These are phyloP conservation scores for Lachancea nothofagi DNA, from an alignment of 805 yeast genomes.

Conservation along the genomic window DNA sequence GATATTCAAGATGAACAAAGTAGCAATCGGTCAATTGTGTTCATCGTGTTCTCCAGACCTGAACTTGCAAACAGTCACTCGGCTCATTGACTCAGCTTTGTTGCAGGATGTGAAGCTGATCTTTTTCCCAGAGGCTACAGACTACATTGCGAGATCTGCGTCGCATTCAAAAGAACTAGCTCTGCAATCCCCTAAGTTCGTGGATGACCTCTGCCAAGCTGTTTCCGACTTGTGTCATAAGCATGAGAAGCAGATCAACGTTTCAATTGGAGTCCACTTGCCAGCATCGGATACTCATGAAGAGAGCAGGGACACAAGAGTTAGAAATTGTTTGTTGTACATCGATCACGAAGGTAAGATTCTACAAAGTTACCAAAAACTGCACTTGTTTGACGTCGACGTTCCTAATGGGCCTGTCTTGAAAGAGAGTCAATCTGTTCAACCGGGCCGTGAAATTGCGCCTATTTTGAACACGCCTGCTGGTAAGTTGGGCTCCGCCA, in stretches of 20 bases:
- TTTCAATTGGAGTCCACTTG: constrained; percentile 86
- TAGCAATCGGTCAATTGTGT: constrained; percentile 85
- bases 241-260: constrained; percentile 44
- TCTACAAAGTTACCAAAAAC: constrained; percentile 66
- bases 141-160: constrained; percentile 71
- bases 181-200: constrained; percentile 38
- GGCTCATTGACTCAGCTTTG: constrained; percentile 60
- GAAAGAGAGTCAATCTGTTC: constrained; percentile 72
- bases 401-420: constrained; percentile 74
- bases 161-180: constrained; percentile 61
- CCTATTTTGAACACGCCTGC: constrained; percentile 53
- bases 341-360: constrained; percentile 60
- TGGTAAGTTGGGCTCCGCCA: constrained; percentile 64
- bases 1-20: constrained; percentile 16
- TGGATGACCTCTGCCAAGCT: constrained; percentile 43
- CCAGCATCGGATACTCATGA: constrained; percentile 42
- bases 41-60: constrained; percentile 57
- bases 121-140: constrained; percentile 92
- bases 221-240: constrained; percentile 36
- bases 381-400: constrained; percentile 87
- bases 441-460: constrained; percentile 58
- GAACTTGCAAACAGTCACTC: constrained; percentile 56
- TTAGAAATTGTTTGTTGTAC: constrained; percentile 71
- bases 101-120: constrained; percentile 56
- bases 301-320: constrained; percentile 37